Evolutionary conservation across 768 basidiomycete species (phyloP), one percentile per base, ranked within the genome.

Genomic region (Grammothele lineata): DNA sequence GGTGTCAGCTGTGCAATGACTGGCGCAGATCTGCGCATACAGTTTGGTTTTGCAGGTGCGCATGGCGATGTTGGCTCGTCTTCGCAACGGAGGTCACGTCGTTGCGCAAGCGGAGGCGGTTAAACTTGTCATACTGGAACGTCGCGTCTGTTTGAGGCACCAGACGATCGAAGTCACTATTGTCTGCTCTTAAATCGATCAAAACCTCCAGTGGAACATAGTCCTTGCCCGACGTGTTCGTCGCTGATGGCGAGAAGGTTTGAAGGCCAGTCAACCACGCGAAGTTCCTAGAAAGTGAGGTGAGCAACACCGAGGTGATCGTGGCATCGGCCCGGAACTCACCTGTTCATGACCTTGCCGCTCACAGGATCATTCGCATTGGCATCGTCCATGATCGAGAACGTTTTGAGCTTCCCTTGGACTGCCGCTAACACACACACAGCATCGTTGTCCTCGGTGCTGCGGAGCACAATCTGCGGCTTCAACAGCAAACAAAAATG

Each of bases 111-210:
- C 94, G 83, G 8, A 96, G 75, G 34, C 86, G 84, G 66, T 98
- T 98, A 71, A 95, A 95, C 62, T 90, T 92, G 73, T 97, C 94
- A 62, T 93, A 92, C 38, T 83, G 86, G 51, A 95, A 80, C 4
- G 76, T 81, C 0, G 87, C 88, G 47, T 89, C 81, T 0, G 93
- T 91, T 64, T 91, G 88, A 3, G 91, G 87, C 5, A 97, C 87
- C 32, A 98, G 75, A 2, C 92, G 85, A 58, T 95, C 91, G 63
- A 95, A 95, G 40, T 81, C 81, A 39, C 73, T 72, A 50, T 81
- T 86, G 66, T 93, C 88, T 59, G 87, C 87, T 37, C 84, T 78
- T 42, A 83, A 75, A 66, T 97, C 92, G 46, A 95, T 80, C 42
- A 94, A 66, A 34, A 93, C 87, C 66, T 98, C 94, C 19, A 93